Base-by-base conservation (phyloP, 441 rosid genomes). In the Melastoma candidum region DNA sequence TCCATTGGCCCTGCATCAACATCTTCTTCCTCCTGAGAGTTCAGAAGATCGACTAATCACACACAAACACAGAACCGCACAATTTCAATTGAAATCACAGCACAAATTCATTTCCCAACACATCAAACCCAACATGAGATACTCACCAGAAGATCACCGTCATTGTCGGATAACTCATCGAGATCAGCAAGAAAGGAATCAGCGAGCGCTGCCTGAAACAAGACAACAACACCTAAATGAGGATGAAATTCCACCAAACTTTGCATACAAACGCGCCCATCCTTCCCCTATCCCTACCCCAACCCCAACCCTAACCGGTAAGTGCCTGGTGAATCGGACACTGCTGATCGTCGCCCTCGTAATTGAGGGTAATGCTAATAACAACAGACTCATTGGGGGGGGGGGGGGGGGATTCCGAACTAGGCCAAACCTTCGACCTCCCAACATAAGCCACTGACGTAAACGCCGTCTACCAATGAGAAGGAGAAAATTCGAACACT, bases 101-200 rank as follows among this genome's bases (percentile, higher is more conserved):
- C 43, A 22, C 12, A 36, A 8, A 11, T 6, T 11, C 64, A 54
- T 11, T 11, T 17, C 27, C 56, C 39, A 32, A 12, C 8, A 46
- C 1, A 47, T 32, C 1, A 5, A 32, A 11, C 44, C 2, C 5
- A 4, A 46, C 2, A 50, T 59, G 1, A 22, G 27, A 14, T 43
- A 62, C 87, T 87, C 46, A 85, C 92, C 51, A 60, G 22, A 49
- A 68, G 7, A 63, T 82, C 84, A 14, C 85, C 87, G 66, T 88
- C 98, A 51, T 92, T 88, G 63, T 85, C 97, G 36, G 98, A 92
- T 72, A 88, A 68, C 58, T 90, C 95, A 8, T 84, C 96, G 27
- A 90, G 90, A 69, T 87, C 96, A 0, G 96, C 95, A 7, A 90
- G 84, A 64, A 90, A 87, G 25, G 95, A 87, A 74, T 87, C 97